These are phyloP conservation scores for Hymenoscyphus scutula DNA, from an alignment of 2,329 filamentous ascomycete species.

Conservation along the genomic window DNA sequence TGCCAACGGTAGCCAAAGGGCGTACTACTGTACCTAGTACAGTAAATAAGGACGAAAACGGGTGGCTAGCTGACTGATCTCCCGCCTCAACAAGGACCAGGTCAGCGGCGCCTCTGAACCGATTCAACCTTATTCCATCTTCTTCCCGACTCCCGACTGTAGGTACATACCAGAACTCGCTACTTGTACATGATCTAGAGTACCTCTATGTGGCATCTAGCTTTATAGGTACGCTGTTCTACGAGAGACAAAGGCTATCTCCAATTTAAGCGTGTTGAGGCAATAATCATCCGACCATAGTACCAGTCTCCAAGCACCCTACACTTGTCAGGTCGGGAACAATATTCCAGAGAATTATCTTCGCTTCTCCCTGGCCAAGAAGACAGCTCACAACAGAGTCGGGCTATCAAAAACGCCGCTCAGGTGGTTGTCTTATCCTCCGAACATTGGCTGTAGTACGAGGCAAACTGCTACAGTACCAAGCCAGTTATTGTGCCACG, in stretches of 20 bases:
- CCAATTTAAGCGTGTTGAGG: no score
- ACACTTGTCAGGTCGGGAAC: neutral
- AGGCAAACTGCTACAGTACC: neutral
- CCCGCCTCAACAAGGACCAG: neutral
- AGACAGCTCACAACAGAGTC: neutral
- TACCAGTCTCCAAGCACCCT: no score
- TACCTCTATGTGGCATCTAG: neutral
- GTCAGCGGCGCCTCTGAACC: neutral
- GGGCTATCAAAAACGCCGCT: neutral
- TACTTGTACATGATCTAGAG: no score
- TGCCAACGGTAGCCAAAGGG: no score
- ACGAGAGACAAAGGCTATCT: neutral
- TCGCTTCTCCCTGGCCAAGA: neutral
- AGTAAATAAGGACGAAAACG: neutral
- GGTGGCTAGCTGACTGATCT: neutral
- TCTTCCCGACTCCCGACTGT: neutral
- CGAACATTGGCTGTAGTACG: neutral
- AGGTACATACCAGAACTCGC: neutral
- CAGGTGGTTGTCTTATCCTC: no score
- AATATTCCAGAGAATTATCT: neutral
- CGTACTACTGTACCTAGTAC: no score
- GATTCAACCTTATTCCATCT: conserved; percentile 5
- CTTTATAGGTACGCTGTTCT: neutral
- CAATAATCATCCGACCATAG: no score
- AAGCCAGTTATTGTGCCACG: neutral